Percentiles rank a stretch among this genome's conserved stretches.
phyloP scores from a whole-genome alignment of 2,329 filamentous ascomycete species.

The Neonectria faginata region DNA sequence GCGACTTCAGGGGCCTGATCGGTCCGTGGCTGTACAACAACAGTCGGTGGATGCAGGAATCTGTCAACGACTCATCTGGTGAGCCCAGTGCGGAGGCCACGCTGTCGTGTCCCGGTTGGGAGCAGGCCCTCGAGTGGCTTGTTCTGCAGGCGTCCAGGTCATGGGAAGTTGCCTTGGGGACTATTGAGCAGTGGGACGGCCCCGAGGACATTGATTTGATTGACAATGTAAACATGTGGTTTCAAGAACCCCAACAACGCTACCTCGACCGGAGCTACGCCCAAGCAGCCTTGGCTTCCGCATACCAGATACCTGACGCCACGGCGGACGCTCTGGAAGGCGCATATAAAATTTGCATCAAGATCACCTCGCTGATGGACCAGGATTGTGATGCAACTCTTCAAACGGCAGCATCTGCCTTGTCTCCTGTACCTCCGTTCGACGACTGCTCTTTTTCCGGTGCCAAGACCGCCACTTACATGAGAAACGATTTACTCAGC shows the following conservation, averaged over 20 bases:
- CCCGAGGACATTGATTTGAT: conserved; percentile 77
- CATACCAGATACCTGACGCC: conserved; percentile 73
- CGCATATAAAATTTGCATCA: conserved; percentile 70
- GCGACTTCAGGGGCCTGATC: conserved; percentile 75
- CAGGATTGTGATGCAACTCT: conserved; percentile 67
- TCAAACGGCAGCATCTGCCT: conserved; percentile 58
- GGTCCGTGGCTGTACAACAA: conserved; percentile 80
- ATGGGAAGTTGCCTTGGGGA: conserved; percentile 72
- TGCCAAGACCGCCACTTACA: conserved; percentile 45
- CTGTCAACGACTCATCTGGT: conserved; percentile 17
- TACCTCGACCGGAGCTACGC: conserved; percentile 74
- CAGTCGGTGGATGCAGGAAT: conserved; percentile 61
- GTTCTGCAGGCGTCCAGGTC: conserved; percentile 67
- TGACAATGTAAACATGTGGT: conserved; percentile 65
- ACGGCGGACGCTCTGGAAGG: conserved; percentile 68
- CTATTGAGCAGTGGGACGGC: conserved; percentile 79
- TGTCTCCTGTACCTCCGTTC: conserved; percentile 54
- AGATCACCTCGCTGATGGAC: conserved; percentile 67
- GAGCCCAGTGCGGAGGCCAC: conserved; percentile 47
- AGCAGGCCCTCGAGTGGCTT: conserved; percentile 76
- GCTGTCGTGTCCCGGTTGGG: conserved; percentile 71
- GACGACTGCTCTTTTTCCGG: conserved; percentile 39
- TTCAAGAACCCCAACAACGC: conserved; percentile 70
- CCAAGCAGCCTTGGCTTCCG: conserved; percentile 73
- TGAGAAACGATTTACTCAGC: conserved; percentile 63